Percentiles rank a stretch among this genome's conserved stretches.
Conservation (phyloP, 2,329 filamentous ascomycete species). For the Pyricularia pennisetigena region DNA sequence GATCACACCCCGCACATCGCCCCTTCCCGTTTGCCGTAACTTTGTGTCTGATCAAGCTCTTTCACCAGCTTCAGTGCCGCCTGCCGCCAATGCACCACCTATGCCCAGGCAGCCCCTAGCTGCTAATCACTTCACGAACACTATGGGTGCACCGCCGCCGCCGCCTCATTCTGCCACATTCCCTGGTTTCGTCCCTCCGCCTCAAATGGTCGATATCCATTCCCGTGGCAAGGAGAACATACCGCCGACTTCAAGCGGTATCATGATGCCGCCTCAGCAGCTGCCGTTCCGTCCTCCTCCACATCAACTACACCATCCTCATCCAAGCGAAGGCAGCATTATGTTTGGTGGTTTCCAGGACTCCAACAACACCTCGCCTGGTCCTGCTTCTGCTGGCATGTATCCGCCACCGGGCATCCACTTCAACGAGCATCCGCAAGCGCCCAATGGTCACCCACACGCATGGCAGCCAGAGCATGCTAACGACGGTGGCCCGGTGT, state of each 20-base stretch:
- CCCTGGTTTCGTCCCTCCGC: not conserved
- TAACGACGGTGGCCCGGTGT: slow-evolving; percentile 16
- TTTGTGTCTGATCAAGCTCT: not conserved
- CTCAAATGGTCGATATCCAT: not conserved
- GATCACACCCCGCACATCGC: not conserved
- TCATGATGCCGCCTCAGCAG: not conserved
- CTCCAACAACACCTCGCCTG: slow-evolving; percentile 49
- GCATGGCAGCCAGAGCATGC: slow-evolving; percentile 5
- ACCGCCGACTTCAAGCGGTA: slow-evolving; percentile 1
- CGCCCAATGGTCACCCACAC: not conserved
- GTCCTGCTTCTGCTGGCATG: slow-evolving; percentile 35
- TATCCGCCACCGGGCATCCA: slow-evolving; percentile 34
- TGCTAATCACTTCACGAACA: not conserved
- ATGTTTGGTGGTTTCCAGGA: slow-evolving; percentile 45
- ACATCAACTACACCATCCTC: slow-evolving; percentile 34
- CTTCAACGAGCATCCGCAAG: not conserved
- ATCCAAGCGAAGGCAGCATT: slow-evolving; percentile 44
- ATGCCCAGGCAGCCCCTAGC: not conserved
- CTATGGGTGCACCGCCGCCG: not conserved
- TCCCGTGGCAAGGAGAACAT: slow-evolving; percentile 4
- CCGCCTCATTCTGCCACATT: not conserved
- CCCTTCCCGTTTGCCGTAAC: not conserved
- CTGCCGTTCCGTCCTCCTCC: slow-evolving; percentile 2
- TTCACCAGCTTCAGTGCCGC: not conserved
- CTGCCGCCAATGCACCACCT: not conserved